Base-by-base conservation (phyloP, 805 yeast species). In the Huiozyma naganishii region DNA sequence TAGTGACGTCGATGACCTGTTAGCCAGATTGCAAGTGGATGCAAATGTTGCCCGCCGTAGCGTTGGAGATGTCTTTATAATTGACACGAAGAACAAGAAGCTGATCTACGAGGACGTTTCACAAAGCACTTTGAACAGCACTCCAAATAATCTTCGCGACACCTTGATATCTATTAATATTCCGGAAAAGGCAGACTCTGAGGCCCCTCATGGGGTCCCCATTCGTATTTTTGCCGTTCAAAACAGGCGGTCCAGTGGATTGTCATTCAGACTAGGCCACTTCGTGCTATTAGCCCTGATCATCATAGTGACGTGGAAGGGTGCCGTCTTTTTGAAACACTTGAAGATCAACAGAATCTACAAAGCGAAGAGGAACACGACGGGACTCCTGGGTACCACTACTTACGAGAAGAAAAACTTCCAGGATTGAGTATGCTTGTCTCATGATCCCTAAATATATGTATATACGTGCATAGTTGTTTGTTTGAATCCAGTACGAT, bases 51-150 rank as follows among this genome's bases (percentile, higher is more conserved):
- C 53, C 0, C 70, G 65, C 48, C 23, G 36, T 3, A 47, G 58
- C 7, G 55, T 63, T 2, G 90, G 89, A 6, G 85, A 82, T 55
- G 66, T 76, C 0, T 53, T 83, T 1, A 58, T 83, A 2, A 61
- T 80, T 32, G 73, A 65, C 57, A 67, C 59, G 48, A 48, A 45
- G 48, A 70, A 67, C 51, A 65, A 39, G 5, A 33, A 50, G 42
- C 52, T 60, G 45, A 66, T 64, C 48, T 66, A 62, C 34, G 46
- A 39, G 2, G 67, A 63, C 48, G 43, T 62, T 4, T 44, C 46
- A 27, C 82, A 80, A 0, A 47, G 54, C 0, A 40, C 44, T 11
- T 57, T 77, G 43, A 59, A 45, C 4, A 61, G 65, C 40, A 67
- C 72, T 0, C 54, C 61, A 4, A 49, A 50, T 40, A 45, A 62